These are phyloP conservation scores for Fusarium citri DNA, from an alignment of 2,329 filamentous ascomycete genomes.

Conservation along the genomic window DNA sequence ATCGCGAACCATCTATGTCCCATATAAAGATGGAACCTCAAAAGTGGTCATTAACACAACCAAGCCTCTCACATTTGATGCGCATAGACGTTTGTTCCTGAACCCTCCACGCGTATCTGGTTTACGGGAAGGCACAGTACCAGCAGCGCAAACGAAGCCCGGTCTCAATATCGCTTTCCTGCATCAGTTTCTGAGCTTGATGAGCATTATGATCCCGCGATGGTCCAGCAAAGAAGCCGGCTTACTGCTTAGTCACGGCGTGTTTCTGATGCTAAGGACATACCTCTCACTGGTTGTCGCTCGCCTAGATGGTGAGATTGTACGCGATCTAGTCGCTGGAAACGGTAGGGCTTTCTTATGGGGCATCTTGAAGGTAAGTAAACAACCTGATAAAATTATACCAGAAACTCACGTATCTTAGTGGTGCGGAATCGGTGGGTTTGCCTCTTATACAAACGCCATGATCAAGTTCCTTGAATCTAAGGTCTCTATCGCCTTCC, in stretches of 20 bases:
- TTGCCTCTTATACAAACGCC: slow-evolving; percentile 96
- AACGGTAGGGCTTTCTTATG: slow-evolving; percentile 89
- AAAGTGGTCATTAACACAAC: slow-evolving; percentile 93
- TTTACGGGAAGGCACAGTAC: slow-evolving; percentile 78
- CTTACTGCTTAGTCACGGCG: slow-evolving; percentile 85
- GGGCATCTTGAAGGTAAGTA: slow-evolving; percentile 80
- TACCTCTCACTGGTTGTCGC: slow-evolving; percentile 95
- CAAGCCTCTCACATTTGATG: slow-evolving; percentile 94
- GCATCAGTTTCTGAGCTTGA: slow-evolving; percentile 93
- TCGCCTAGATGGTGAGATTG: slow-evolving; percentile 93
- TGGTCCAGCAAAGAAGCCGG: slow-evolving; percentile 97
- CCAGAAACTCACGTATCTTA: slow-evolving; percentile 44
- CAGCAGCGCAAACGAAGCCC: slow-evolving; percentile 90
- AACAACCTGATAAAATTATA: no score
- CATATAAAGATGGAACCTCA: slow-evolving; percentile 86
- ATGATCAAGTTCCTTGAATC: slow-evolving; percentile 99
- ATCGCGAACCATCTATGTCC: slow-evolving; percentile 93
- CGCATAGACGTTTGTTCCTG: slow-evolving; percentile 90
- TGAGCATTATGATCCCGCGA: slow-evolving; percentile 97
- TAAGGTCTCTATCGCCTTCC: slow-evolving; percentile 98
- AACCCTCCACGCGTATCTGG: slow-evolving; percentile 89
- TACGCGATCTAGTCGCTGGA: slow-evolving; percentile 93
- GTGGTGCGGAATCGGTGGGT: slow-evolving; percentile 93
- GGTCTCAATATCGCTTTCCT: slow-evolving; percentile 95
- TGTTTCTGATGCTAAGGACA: slow-evolving; percentile 90